Evolutionary conservation across 768 basidiomycete genomes (phyloP).

Genomic region (Cubamyces sp.): DNA sequence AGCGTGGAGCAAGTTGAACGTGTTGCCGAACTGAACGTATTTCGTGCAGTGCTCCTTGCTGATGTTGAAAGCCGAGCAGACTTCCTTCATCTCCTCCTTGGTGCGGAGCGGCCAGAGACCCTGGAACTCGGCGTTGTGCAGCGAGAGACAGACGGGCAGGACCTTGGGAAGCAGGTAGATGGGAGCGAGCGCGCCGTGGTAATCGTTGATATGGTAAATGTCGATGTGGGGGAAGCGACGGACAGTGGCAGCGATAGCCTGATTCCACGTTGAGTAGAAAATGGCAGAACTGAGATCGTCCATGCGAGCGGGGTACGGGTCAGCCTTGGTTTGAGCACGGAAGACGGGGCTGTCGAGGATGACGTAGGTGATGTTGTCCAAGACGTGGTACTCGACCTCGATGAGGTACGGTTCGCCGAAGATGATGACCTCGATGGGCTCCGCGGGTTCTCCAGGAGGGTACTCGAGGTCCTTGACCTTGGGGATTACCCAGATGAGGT

Average conservation of each 20-base stretch:
- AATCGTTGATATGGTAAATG: slow-evolving; percentile 95
- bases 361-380: slow-evolving; percentile 96
- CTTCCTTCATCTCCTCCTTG: slow-evolving; percentile 98
- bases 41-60: slow-evolving; percentile 95
- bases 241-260: slow-evolving; percentile 91
- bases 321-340: slow-evolving; percentile 94
- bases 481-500: slow-evolving; percentile 90
- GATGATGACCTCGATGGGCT: slow-evolving; percentile 95
- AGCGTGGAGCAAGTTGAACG: slow-evolving; percentile 93
- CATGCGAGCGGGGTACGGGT: slow-evolving; percentile 97
- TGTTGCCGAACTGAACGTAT: slow-evolving; percentile 98
- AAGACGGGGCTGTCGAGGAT: slow-evolving; percentile 95
- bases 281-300: slow-evolving; percentile 95
- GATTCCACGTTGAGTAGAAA: slow-evolving; percentile 98
- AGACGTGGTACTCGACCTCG: slow-evolving; percentile 89
- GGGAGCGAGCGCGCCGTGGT: slow-evolving; percentile 90
- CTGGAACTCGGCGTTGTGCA: slow-evolving; percentile 98
- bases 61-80: slow-evolving; percentile 97
- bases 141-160: slow-evolving; percentile 85
- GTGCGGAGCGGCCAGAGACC: slow-evolving; percentile 96
- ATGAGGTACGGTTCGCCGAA: slow-evolving; percentile 96
- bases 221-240: slow-evolving; percentile 86
- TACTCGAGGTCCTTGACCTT: slow-evolving; percentile 96
- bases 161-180: slow-evolving; percentile 93
- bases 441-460: slow-evolving; percentile 86